Base-by-base conservation (phyloP, 352 stramenopile species). In the Pythium folliculosum region DNA sequence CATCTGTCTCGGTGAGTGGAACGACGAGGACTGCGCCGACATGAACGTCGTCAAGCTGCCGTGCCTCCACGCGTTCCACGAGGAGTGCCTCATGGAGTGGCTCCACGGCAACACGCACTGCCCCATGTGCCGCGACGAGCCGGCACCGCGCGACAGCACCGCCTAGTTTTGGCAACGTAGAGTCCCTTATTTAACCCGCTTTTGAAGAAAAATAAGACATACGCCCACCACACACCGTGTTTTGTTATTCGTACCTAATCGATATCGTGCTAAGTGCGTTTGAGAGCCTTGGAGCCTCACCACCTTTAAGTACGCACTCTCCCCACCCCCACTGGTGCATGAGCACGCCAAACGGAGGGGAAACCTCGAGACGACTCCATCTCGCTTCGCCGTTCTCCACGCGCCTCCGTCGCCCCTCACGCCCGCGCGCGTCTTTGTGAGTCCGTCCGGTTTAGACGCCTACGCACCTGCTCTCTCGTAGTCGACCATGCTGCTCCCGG, bases 61-160 rank as follows among this genome's bases (percentile, higher is more conserved):
- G 45, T 95, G 88, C 60, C 59, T 89, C 49, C 88, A 95, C 72
- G 84, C 80, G 21, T 95, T 94, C 74, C 88, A 95, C 75, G 88
- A 95, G 59, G 85, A 94, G 25, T 95, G 88, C 56, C 72, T 95
- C 55, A 88, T 95, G 64, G 86, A 92, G 63, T 95, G 88, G 88
- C 72, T 95, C 56, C 83, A 92, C 25, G 80, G 80, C 63, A 94
- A 83, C 73, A 82, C 79, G 1, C 86, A 94, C 60, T 95, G 88
- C 65, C 88, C 88, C 51, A 92, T 95, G 78, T 95, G 88, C 51
- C 84, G 88, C n/a, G 86, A 91, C 54, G 84, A 94, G 23, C 85
- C 87, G 5, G 58, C 68, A n/a, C 63, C 65, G 47, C 21, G 53
- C 17, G 47, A 56, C 9, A 72, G 71, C n/a, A 66, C 32, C 57